Conservation (phyloP, 306 rosid species). For the Casuarina glauca region DNA sequence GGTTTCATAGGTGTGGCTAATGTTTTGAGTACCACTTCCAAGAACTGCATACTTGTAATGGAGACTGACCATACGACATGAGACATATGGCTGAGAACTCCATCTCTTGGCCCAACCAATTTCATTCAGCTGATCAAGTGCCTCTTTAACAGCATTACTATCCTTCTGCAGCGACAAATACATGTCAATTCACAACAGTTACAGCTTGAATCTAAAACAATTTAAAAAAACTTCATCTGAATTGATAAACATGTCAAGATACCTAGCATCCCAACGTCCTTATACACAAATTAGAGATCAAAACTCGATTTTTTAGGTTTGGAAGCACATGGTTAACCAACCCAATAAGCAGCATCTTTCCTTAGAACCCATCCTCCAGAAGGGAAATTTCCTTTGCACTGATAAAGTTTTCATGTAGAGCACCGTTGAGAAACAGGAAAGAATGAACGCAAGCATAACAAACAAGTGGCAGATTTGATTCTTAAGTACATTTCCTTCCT, state of each 20-base stretch:
- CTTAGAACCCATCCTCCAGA: background rate
- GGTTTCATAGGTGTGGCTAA: slow-evolving; percentile 42
- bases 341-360: background rate
- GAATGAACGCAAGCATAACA: background rate
- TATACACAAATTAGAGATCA: background rate
- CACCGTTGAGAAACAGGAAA: background rate
- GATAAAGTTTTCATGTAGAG: background rate
- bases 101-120: slow-evolving; percentile 95
- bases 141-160: slow-evolving; percentile 74
- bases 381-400: background rate
- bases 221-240: background rate
- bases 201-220: background rate
- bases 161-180: slow-evolving; percentile 60
- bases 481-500: no score
- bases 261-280: background rate
- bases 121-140: slow-evolving; percentile 74
- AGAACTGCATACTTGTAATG: slow-evolving; percentile 48
- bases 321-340: background rate
- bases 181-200: slow-evolving; percentile 7
- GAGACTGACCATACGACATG: slow-evolving; percentile 95
- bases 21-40: slow-evolving; percentile 39
- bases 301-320: background rate
- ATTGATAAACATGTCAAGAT: background rate
- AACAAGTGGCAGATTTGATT: background rate
- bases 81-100: slow-evolving; percentile 94